Conservation (phyloP, 225 moss, liverwort and hornwort species). For the Sphagnum contortum region DNA sequence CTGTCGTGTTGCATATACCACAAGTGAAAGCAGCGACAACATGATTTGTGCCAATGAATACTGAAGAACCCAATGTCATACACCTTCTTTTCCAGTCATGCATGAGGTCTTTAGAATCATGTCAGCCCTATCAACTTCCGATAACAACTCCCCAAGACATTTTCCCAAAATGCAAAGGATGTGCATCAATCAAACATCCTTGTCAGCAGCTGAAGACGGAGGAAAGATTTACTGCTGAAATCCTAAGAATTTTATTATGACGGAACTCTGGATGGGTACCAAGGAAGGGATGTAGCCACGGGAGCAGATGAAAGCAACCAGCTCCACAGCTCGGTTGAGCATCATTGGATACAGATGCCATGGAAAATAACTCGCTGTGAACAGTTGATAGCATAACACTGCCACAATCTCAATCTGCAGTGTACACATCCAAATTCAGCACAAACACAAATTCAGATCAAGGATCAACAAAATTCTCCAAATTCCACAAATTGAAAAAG, state of each 20-base stretch:
- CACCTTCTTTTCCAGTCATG: too few species aligned
- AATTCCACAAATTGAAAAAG: too few species aligned
- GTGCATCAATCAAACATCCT: too few species aligned
- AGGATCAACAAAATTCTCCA: not conserved
- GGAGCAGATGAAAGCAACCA: constrained; percentile 57
- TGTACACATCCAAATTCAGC: not conserved
- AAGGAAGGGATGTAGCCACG: constrained; percentile 52
- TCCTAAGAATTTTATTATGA: too few species aligned
- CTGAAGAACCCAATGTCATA: constrained; percentile 10
- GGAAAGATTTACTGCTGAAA: too few species aligned
- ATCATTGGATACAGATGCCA: constrained; percentile 66
- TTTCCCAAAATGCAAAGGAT: too few species aligned
- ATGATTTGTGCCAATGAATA: constrained; percentile 46
- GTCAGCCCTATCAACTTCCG: too few species aligned
- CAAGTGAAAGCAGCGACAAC: constrained; percentile 50
- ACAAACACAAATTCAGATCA: not conserved
- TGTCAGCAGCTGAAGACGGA: too few species aligned
- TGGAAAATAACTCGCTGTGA: constrained; percentile 57
- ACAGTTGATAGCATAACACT: constrained; percentile 51
- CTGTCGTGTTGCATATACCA: constrained; percentile 49
- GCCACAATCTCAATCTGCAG: constrained; percentile 56
- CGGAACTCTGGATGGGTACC: constrained; percentile 8
- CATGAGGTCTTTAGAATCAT: not conserved
- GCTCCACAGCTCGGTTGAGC: constrained; percentile 62
- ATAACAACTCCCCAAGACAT: too few species aligned